Base-by-base conservation (phyloP, 2,329 filamentous ascomycete genomes). In the Sclerotinia borealis region DNA sequence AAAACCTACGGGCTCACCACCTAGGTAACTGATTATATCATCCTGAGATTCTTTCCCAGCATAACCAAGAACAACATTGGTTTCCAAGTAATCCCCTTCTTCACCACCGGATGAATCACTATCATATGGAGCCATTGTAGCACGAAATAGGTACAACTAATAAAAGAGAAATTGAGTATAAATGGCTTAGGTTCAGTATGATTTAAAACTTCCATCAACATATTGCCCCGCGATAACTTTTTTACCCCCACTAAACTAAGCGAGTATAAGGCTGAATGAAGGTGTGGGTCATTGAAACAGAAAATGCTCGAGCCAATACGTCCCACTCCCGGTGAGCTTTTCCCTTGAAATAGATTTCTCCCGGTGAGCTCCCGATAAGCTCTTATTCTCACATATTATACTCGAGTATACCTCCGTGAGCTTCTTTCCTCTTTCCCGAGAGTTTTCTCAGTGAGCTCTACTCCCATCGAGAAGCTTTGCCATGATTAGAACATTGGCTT, bases 51-150 rank as follows among this genome's bases (percentile, higher is more conserved):
- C 91, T 73, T 87, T 86, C 1, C 90, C 90, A 3, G 92, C 90
- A 75, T 96, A 99, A 5, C 95, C 95, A 15, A 99, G 83, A 1
- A 97, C 84, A 2, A 97, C 92, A 68, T 90, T 91, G 8, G 95
- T 98, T 75, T 91, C 88, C 22, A 87, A 89, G 66, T 86, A 92
- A 52, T 86, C 83, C 7, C 85, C 83, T 17, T 86, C 82, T 63
- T 86, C 87, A 49, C 85, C 90, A 43, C 80, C 79, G 0, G 91
- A 93, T 1, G 88, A 92, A 71, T 97, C 93, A 74, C 91, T 96
- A 71, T 96, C 92, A 78, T 96, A 96, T 19, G 85, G 81, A 63
- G 88, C 81, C 90, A 92, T 93, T 19, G 7, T 34, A 19, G 13
- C 4, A 55, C 2, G 19, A 39, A 4, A 19, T 13, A n/a, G 8